phyloP scores from a whole-genome alignment of 768 basidiomycete species.

The Tulasnella sp. region DNA sequence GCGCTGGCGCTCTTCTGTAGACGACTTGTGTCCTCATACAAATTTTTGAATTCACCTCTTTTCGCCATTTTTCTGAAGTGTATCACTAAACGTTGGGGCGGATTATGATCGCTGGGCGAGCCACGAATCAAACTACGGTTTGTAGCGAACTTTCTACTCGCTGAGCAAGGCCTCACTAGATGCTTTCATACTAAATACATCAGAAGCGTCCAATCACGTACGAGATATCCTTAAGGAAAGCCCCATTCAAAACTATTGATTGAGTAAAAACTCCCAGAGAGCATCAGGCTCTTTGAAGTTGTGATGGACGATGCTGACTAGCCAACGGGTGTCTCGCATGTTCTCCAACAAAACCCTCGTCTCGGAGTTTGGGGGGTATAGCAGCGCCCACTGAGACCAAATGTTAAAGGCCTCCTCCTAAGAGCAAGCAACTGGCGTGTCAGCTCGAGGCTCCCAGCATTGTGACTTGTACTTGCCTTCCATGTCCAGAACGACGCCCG shows the following conservation, averaged over 20 bases:
- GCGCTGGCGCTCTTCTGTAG: not conserved
- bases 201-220: not conserved
- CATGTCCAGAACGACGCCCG: conserved; percentile 90
- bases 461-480: conserved; percentile 62
- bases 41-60: not conserved
- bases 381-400: conserved; percentile 91
- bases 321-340: conserved; percentile 73
- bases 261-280: conserved; percentile 81
- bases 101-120: not conserved
- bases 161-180: not conserved
- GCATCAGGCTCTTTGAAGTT: conserved; percentile 77
- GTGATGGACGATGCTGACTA: conserved; percentile 90
- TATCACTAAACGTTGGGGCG: not conserved
- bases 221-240: not conserved
- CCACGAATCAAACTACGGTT: not conserved
- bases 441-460: not conserved
- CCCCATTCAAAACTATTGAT: conserved; percentile 20
- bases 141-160: not conserved
- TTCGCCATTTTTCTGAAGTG: not conserved
- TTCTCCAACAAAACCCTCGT: conserved; percentile 69
- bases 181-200: not conserved
- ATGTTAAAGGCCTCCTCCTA: conserved; percentile 96
- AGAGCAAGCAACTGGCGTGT: conserved; percentile 20
- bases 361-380: conserved; percentile 70
- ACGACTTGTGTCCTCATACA: not conserved